phyloP scores from a whole-genome alignment of 2,329 filamentous ascomycete genomes.

The Penicillium expansum region DNA sequence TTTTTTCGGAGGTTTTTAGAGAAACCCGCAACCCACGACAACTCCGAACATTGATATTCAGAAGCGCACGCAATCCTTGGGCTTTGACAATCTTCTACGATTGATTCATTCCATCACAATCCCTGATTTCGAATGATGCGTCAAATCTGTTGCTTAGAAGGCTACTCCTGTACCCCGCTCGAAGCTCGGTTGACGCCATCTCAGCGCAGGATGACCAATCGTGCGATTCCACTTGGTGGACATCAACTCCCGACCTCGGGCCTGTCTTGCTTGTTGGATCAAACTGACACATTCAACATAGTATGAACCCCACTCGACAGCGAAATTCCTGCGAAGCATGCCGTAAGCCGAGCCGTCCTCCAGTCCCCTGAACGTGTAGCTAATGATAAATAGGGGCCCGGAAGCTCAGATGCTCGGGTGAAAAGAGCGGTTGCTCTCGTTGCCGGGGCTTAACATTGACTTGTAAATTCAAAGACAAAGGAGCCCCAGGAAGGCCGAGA shows the following conservation, averaged over 20 bases:
- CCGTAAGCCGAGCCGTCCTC: slow-evolving; percentile 16
- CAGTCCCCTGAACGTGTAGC: not conserved
- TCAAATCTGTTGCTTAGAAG: not conserved
- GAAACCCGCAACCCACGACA: not conserved
- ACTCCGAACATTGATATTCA: not conserved
- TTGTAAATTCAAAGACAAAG: slow-evolving; percentile 31
- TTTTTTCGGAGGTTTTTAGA: not conserved
- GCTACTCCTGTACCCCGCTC: slow-evolving; percentile 19
- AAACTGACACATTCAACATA: not conserved
- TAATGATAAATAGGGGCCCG: slow-evolving; percentile 20
- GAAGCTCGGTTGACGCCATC: slow-evolving; percentile 15
- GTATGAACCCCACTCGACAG: slow-evolving; percentile 22
- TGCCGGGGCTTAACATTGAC: slow-evolving; percentile 22
- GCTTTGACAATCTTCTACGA: not conserved
- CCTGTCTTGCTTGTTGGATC: not conserved
- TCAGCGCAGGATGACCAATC: slow-evolving; percentile 17
- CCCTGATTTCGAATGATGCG: not conserved
- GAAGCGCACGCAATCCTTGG: not conserved
- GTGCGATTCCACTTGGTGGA: not conserved
- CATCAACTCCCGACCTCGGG: not conserved
- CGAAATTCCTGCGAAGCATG: slow-evolving; percentile 31
- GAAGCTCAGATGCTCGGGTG: slow-evolving; percentile 32
- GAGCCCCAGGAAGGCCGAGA: slow-evolving; percentile 27
- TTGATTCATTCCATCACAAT: no score
- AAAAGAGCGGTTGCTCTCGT: slow-evolving; percentile 28